phyloP scores from a whole-genome alignment of 306 rosid genomes.

The Cucurbita maxima region DNA sequence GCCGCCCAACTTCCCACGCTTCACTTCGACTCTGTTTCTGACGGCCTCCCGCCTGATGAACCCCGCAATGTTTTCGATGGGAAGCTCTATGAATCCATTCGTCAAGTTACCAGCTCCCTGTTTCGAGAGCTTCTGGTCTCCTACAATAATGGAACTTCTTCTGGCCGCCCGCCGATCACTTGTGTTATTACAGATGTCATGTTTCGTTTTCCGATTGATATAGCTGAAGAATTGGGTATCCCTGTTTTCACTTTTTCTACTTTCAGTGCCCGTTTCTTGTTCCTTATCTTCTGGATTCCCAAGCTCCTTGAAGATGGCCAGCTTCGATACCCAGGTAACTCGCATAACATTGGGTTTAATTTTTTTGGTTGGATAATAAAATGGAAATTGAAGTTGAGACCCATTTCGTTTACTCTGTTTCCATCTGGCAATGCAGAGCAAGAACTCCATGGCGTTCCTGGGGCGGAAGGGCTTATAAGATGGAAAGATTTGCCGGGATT shows the following conservation, averaged over 20 bases:
- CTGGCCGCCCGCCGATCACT: neutral
- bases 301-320: constrained; percentile 13
- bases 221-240: constrained; percentile 18
- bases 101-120: constrained; percentile 1
- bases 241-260: constrained; percentile 28
- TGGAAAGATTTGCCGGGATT: constrained; percentile 39
- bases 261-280: constrained; percentile 22
- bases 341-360: neutral
- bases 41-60: constrained; percentile 1
- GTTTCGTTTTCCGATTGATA: constrained; percentile 12
- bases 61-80: constrained; percentile 10
- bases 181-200: constrained; percentile 32
- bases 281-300: constrained; percentile 22
- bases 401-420: neutral
- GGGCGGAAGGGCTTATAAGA: constrained; percentile 32
- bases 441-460: constrained; percentile 13
- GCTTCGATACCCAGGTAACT: constrained; percentile 33
- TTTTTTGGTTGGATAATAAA: neutral
- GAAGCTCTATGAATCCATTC: neutral
- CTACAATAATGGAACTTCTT: neutral
- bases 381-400: neutral
- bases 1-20: constrained; percentile 15
- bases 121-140: constrained; percentile 17
- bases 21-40: constrained; percentile 23
- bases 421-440: constrained; percentile 34